Evolutionary conservation across 78 protist species (phyloP).

Genomic region (slime mould (Dictyostelium discoideum)): dicty_2.7 NC_007088.5:2282501-2283000

Average conservation of each 20-base stretch:
- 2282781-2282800: background rate
- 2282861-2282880: background rate
- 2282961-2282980: no score
- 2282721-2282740: background rate
- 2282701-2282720: background rate
- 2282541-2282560: background rate
- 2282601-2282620: background rate
- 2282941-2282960: no score
- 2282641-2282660: slow-evolving; percentile 1
- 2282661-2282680: background rate
- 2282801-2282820: slow-evolving; percentile 4
- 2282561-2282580: background rate
- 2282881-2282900: background rate
- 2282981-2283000: no score
- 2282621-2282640: background rate
- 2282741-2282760: background rate
- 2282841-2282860: background rate
- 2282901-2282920: background rate
- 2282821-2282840: slow-evolving; percentile 43
- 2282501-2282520: background rate
- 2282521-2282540: background rate
- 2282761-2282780: background rate
- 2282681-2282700: background rate
- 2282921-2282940: background rate
- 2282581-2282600: background rate